Conservation (phyloP, 495 filamentous ascomycete species). For the Pseudotulostoma volvatum region DNA sequence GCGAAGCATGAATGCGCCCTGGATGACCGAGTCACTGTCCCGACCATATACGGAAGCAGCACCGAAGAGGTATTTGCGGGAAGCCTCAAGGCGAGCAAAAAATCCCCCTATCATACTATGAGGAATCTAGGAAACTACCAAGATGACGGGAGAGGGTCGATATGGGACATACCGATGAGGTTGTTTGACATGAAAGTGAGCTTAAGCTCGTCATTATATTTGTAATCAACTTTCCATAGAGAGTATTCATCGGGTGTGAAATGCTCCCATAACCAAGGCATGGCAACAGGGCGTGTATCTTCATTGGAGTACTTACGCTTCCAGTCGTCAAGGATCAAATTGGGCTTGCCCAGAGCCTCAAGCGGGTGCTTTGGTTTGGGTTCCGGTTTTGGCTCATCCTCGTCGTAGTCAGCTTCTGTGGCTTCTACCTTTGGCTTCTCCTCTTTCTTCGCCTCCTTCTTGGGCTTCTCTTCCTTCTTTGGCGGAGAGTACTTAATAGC, state of each 20-base stretch:
- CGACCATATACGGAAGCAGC: constrained; percentile 73
- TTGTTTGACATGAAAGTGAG: constrained; percentile 97
- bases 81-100: constrained; percentile 91
- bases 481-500: constrained; percentile 73
- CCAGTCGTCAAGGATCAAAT: constrained; percentile 81
- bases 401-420: constrained; percentile 43
- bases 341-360: constrained; percentile 66
- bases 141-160: too few relatives aligned
- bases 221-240: constrained; percentile 82
- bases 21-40: constrained; percentile 73
- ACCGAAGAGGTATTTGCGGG: constrained; percentile 98
- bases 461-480: constrained; percentile 69
- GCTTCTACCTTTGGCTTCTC: constrained; percentile 33
- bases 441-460: constrained; percentile 36
- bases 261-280: constrained; percentile 98
- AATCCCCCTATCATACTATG: constrained; percentile 75
- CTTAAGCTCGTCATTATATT: constrained; percentile 96
- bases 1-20: constrained; percentile 85
- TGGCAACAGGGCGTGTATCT: constrained; percentile 61
- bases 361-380: constrained; percentile 96
- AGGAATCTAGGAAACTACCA: too few relatives aligned
- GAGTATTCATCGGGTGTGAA: constrained; percentile 87
- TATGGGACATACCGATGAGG: constrained; percentile 49
- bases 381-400: constrained; percentile 52
- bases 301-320: constrained; percentile 98